Evolutionary conservation across 2,329 filamentous ascomycete species (phyloP).

Genomic region (Penicillium sp.): DNA sequence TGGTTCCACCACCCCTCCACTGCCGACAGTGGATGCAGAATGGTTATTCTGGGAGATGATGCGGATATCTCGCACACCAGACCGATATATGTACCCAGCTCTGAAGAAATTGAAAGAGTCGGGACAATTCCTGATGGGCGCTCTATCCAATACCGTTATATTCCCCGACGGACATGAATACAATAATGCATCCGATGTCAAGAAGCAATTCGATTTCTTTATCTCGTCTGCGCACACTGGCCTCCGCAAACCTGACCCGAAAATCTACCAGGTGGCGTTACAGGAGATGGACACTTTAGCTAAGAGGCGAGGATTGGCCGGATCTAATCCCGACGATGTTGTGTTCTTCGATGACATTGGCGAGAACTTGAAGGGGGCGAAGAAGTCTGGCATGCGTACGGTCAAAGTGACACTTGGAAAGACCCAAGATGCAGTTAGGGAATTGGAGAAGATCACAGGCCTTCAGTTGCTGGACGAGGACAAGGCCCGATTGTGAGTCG

Average conservation of each 20-base stretch:
- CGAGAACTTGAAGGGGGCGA: conserved; percentile 81
- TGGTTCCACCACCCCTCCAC: conserved; percentile 51
- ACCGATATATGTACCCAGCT: conserved; percentile 87
- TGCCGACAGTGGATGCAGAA: conserved; percentile 74
- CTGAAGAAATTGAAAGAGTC: conserved; percentile 66
- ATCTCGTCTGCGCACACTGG: conserved; percentile 84
- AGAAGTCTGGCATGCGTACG: conserved; percentile 71
- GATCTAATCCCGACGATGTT: conserved; percentile 65
- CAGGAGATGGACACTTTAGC: conserved; percentile 64
- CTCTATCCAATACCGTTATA: conserved; percentile 84
- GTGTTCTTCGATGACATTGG: conserved; percentile 94
- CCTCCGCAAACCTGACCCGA: conserved; percentile 79
- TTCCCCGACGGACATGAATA: conserved; percentile 75
- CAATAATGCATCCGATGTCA: conserved; percentile 61
- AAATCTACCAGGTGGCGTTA: conserved; percentile 76
- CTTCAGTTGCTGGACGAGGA: conserved; percentile 50
- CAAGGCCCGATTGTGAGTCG: conserved; percentile 37
- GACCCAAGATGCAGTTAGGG: conserved; percentile 75
- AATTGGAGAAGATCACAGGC: conserved; percentile 74
- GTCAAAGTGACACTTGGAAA: conserved; percentile 80
- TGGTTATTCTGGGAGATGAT: conserved; percentile 92
- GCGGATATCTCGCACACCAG: conserved; percentile 65
- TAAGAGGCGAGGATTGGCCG: conserved; percentile 54
- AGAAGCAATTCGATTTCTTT: conserved; percentile 77
- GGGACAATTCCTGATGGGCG: conserved; percentile 70